Percentiles rank a stretch among this genome's conserved stretches.
These are phyloP conservation scores for Candida gorgasii DNA, from an alignment of 805 yeast genomes.

Conservation along the genomic window DNA sequence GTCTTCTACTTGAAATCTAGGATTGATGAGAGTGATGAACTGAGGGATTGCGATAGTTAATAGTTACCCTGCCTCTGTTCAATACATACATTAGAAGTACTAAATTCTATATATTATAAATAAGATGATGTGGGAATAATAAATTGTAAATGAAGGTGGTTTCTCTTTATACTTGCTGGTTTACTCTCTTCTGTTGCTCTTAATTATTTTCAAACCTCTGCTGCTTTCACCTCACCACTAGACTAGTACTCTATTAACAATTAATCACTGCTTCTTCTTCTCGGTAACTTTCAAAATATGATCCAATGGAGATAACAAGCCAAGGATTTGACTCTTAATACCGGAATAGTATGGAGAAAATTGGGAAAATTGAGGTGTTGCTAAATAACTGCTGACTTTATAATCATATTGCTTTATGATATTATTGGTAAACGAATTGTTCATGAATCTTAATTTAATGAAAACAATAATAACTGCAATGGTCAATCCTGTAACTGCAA, in stretches of 20 bases:
- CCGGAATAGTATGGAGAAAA: conserved; percentile 6
- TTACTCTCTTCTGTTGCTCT: not conserved
- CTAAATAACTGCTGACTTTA: conserved; percentile 30
- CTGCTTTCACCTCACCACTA: not conserved
- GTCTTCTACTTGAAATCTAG: no score
- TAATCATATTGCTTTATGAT: conserved; percentile 49
- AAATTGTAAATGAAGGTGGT: not conserved
- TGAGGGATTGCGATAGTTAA: not conserved
- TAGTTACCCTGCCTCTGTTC: not conserved
- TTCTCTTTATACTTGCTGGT: not conserved
- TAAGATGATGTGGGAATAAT: not conserved
- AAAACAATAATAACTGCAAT: conserved; percentile 30
- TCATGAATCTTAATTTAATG: conserved; percentile 36
- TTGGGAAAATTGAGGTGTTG: conserved; percentile 16
- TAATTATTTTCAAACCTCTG: not conserved
- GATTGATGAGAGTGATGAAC: no score
- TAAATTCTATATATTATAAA: not conserved
- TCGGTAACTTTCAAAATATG: conserved; percentile 1
- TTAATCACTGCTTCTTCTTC: conserved; percentile 10
- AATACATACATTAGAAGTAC: not conserved
- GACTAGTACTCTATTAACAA: not conserved
- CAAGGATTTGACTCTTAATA: conserved; percentile 3
- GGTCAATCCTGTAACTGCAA: conserved; percentile 37
- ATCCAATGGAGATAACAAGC: conserved; percentile 14
- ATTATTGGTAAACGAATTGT: conserved; percentile 32